phyloP scores from a whole-genome alignment of 2,329 filamentous ascomycete species.

The Phaeoacremonium minimum region DNA sequence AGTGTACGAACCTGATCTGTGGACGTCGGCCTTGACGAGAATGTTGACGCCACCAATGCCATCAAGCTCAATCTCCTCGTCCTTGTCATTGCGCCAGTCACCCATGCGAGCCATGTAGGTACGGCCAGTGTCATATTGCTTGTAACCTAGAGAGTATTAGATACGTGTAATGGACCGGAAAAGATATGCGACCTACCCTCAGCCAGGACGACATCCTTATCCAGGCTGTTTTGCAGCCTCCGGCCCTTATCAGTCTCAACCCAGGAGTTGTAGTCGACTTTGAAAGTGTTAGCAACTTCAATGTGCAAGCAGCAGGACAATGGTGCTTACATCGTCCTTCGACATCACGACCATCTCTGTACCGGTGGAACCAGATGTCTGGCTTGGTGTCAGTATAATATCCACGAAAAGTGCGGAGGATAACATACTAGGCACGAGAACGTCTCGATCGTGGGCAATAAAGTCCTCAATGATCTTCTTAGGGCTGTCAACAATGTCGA shows the following conservation, averaged over 20 bases:
- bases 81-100: slow-evolving; percentile 87
- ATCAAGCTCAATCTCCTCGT: slow-evolving; percentile 87
- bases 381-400: slow-evolving; percentile 18
- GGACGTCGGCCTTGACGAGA: slow-evolving; percentile 94
- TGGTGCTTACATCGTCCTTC: slow-evolving; percentile 81
- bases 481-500: slow-evolving; percentile 91
- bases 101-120: slow-evolving; percentile 88
- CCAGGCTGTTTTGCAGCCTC: slow-evolving; percentile 66
- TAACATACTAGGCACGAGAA: slow-evolving; percentile 86
- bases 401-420: not conserved
- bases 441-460: slow-evolving; percentile 86
- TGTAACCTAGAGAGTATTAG: slow-evolving; percentile 70
- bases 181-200: slow-evolving; percentile 58
- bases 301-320: slow-evolving; percentile 10
- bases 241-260: slow-evolving; percentile 84
- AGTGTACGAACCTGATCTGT: slow-evolving; percentile 72
- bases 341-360: slow-evolving; percentile 75
- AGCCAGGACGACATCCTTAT: slow-evolving; percentile 78
- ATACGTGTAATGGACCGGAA: too few relatives aligned
- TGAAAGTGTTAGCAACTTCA: slow-evolving; percentile 2
- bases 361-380: slow-evolving; percentile 98
- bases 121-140: slow-evolving; percentile 85
- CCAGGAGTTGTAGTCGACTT: slow-evolving; percentile 99
- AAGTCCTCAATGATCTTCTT: slow-evolving; percentile 89
- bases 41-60: slow-evolving; percentile 97